Base-by-base conservation (phyloP, 257 asterid species). In the Salvia splendens region DNA sequence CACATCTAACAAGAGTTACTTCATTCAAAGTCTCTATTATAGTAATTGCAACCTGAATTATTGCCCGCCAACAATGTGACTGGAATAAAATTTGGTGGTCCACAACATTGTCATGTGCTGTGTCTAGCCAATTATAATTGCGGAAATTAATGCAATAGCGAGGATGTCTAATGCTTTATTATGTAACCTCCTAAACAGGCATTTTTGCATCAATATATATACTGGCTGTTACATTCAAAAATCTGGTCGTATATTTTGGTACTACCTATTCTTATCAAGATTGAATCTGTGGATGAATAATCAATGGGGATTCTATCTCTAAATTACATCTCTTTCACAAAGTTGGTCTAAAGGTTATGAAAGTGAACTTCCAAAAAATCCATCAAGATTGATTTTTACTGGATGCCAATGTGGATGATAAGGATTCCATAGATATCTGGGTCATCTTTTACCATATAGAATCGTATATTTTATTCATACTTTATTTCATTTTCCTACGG, bases 351-450 rank as follows among this genome's bases (percentile, higher is more conserved):
- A 80, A 76, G 76, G 8, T 67, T 8, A 28, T 72, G 82, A 76
- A 65, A 70, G 60, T 58, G 80, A 74, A 64, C 62, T 41, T 51
- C 64, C 47, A 35, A 24, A 47, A 35, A 55, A 72, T 65, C 68
- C 74, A 77, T 69, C 58, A 75, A 73, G 62, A 64, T 82, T 57
- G 73, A 62, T 36, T 49, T 65, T 72, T 62, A 73, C 70, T 55
- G 70, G 79, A 47, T 15, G 38, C 73, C 67, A 33, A 76, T 56
- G 76, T 72, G 74, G 83, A 64, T 68, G 88, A 81, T 79, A 81
- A 85, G 82, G 91, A 85, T 79, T 83, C 86, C 79, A 49, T 61
- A 48, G 59, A 65, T 73, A 75, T 58, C 48, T 64, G 58, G 77
- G 76, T 60, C 33, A 56, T 56, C 48, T 53, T 38, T 68, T 35